phyloP scores from a whole-genome alignment of 495 filamentous ascomycete species.

The Daldinia bambusicola region DNA sequence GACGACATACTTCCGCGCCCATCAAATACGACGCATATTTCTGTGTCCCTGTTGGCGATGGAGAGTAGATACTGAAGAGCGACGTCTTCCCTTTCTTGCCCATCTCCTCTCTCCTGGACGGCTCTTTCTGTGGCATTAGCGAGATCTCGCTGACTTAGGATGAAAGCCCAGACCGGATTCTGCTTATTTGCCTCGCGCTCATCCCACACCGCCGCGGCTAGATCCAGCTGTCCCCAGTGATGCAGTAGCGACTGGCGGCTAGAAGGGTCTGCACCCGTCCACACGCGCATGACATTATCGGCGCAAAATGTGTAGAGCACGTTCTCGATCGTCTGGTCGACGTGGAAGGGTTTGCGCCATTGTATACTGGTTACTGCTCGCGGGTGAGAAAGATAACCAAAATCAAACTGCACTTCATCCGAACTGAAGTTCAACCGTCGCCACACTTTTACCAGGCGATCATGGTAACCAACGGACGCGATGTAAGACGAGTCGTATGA shows the following conservation, averaged over 20 bases:
- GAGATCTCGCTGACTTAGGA: slow-evolving; percentile 87
- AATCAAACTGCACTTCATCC: slow-evolving; percentile 87
- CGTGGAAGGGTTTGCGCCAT: slow-evolving; percentile 81
- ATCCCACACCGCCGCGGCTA: slow-evolving; percentile 74
- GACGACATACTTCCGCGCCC: slow-evolving; percentile 88
- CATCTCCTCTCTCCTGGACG: slow-evolving; percentile 67
- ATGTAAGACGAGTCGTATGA: slow-evolving; percentile 88
- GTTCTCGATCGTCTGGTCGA: slow-evolving; percentile 83
- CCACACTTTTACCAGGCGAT: slow-evolving; percentile 93
- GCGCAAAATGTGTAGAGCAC: slow-evolving; percentile 92
- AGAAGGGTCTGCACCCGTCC: slow-evolving; percentile 80
- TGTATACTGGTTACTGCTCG: slow-evolving; percentile 80
- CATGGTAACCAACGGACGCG: slow-evolving; percentile 81
- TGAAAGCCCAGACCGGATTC: slow-evolving; percentile 75
- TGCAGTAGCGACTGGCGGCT: slow-evolving; percentile 71
- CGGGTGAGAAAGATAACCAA: slow-evolving; percentile 88
- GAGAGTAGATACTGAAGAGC: slow-evolving; percentile 86
- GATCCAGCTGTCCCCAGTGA: slow-evolving; percentile 85
- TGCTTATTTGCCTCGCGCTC: slow-evolving; percentile 55
- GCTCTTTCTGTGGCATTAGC: slow-evolving; percentile 78
- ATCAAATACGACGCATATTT: slow-evolving; percentile 88
- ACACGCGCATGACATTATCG: slow-evolving; percentile 85
- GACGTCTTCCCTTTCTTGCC: slow-evolving; percentile 69
- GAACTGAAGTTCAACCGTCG: slow-evolving; percentile 84
- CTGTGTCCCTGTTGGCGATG: slow-evolving; percentile 84